Evolutionary conservation across 345 rosid species (phyloP), one percentile per base, ranked within the genome.

Genomic region (Reutealis trisperma): DNA sequence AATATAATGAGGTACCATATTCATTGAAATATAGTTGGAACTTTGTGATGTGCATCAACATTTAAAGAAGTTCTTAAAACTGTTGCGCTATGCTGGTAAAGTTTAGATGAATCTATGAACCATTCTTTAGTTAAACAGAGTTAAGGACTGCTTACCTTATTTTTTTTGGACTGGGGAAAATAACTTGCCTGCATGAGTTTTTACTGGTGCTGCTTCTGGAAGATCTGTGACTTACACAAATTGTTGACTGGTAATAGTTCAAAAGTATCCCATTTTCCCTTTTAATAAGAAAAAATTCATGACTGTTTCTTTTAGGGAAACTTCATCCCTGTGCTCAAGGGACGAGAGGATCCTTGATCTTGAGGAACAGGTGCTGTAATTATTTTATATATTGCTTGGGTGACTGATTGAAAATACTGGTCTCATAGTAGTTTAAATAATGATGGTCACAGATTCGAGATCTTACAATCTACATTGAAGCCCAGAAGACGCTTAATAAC

Each of bases 291-390:
- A 45, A 34, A 47, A 19, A 6, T 25, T 41, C 47, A 4, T 57
- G 27, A 5, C 71, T 71, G 63, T 70, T 70, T 79, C 5, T 21
- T 14, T 78, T 21, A 92, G 99, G 91, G 91, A 85, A 88, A 58
- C 65, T 49, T 74, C 83, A 61, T 68, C 82, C 22, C 41, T 86
- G 49, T 70, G 72, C 78, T 76, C 77, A 72, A 92, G 85, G 87
- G 93, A 91, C 45, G 92, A 86, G 87, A 85, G 44, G 62, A 86
- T 90, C 71, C 85, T 55, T 76, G 97, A 96, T 77, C 89, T 93
- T 63, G 90, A 92, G 82, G 97, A 93, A 82, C 97, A 94, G 96
- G 98, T 92, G 68, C 22, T 63, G 49, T 59, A 42, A 41, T 63
- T 54, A 34, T 30, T 25, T 0, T 75, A 9, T 13, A 30, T 47